These are phyloP conservation scores for Salvia miltiorrhiza DNA, from an alignment of 257 asterid species.

Conservation along the genomic window DNA sequence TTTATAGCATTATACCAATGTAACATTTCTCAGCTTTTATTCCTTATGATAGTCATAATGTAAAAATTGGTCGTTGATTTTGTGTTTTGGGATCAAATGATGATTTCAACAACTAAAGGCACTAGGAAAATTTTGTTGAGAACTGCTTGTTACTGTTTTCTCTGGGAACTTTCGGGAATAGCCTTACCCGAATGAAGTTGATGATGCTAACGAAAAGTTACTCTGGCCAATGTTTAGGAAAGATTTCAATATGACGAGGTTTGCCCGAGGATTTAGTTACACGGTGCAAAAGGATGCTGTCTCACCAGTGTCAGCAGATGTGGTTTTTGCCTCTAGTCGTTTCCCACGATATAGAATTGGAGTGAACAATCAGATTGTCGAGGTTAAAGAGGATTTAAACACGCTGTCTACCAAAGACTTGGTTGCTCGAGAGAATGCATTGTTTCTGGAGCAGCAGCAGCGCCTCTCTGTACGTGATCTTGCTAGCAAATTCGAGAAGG, in stretches of 20 bases:
- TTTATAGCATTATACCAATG: neutral
- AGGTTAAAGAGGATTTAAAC: conserved; percentile 59
- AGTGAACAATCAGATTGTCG: conserved; percentile 72
- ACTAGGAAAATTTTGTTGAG: neutral
- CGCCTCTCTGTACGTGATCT: conserved; percentile 98
- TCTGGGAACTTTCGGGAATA: neutral
- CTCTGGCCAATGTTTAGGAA: conserved; percentile 20
- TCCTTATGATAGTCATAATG: neutral
- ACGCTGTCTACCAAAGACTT: conserved; percentile 60
- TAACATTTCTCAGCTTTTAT: neutral
- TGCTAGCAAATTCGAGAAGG: conserved; percentile 92
- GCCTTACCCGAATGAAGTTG: neutral
- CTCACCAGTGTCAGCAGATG: conserved; percentile 84
- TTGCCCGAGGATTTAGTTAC: conserved; percentile 70
- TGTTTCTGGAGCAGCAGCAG: conserved; percentile 77
- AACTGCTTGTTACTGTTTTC: neutral
- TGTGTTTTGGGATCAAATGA: neutral
- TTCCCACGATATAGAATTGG: conserved; percentile 80
- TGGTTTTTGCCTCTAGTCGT: conserved; percentile 64
- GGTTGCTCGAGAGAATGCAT: conserved; percentile 78
- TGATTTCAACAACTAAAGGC: neutral
- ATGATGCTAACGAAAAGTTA: neutral
- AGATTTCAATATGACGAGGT: conserved; percentile 60
- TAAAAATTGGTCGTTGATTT: neutral
- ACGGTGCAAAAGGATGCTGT: conserved; percentile 76